These are phyloP conservation scores for Rhizoclosmatium sp. DNA, from an alignment of 192 early-diverging fungal species.

Conservation along the genomic window DNA sequence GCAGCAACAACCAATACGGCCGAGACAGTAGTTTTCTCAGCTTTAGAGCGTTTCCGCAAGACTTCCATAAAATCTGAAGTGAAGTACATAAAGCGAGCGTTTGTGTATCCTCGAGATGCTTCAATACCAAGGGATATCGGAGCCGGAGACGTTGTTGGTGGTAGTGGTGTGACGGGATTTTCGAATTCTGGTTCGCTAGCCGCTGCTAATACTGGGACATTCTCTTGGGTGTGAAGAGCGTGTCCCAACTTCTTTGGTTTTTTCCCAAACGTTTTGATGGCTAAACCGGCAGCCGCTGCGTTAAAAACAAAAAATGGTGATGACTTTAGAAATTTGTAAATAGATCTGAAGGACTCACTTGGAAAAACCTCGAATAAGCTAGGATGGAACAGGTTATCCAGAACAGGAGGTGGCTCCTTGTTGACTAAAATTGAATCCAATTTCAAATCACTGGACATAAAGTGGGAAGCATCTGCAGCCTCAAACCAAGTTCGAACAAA, in stretches of 20 bases:
- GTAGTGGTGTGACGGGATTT: neutral
- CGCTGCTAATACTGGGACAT: no score
- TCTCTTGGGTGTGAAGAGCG: no score
- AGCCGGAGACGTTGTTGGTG: conserved; percentile 7
- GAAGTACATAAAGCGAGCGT: conserved; percentile 45
- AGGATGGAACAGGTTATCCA: conserved; percentile 49
- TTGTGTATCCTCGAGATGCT: conserved; percentile 13
- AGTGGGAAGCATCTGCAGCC: conserved; percentile 16
- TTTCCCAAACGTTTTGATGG: conserved; percentile 33
- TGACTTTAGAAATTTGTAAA: neutral
- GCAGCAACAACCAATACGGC: conserved; percentile 54
- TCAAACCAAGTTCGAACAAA: conserved; percentile 39
- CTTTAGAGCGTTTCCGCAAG: conserved; percentile 43
- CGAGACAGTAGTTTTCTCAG: conserved; percentile 54
- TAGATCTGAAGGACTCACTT: conserved; percentile 32
- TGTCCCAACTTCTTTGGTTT: conserved; percentile 22
- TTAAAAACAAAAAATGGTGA: neutral
- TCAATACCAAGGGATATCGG: neutral
- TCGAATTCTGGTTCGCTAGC: neutral
- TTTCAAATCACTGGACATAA: conserved; percentile 36
- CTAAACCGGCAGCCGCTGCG: conserved; percentile 37
- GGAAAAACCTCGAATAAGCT: conserved; percentile 44
- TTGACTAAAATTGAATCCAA: conserved; percentile 28
- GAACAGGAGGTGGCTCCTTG: conserved; percentile 15
- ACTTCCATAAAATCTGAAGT: conserved; percentile 34